Base-by-base conservation (phyloP, 495 filamentous ascomycete species). In the Rhypophila decipiens region DNA sequence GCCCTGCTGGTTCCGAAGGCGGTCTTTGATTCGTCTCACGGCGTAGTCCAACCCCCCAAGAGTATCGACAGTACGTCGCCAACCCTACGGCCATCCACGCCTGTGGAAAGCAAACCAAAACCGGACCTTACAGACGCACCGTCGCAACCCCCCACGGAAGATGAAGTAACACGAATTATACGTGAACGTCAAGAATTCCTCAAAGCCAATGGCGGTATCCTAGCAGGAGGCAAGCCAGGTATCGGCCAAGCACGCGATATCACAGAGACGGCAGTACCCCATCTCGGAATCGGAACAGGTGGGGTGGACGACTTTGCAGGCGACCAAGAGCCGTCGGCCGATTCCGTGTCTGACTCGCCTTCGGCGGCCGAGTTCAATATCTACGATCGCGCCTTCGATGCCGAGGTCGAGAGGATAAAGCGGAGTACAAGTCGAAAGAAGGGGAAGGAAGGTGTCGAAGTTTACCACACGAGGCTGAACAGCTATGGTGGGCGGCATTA, bases 351-450 rank as follows among this genome's bases (percentile, higher is more conserved):
- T 44, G 89, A 96, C 57, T 90, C 85, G 8, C 90, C 89, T 8
- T 79, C 80, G 1, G 83, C 80, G 7, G 84, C 84, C 4, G 87
- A 91, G 37, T 85, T 87, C 51, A 81, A 90, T 53, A 82, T 96
- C 37, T 96, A 95, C 59, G 88, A 95, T 52, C 80, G 75, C 0
- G 91, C 91, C 3, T 97, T 95, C 56, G 78, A 85, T 34, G 71
- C 81, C 40, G 88, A 95, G 70, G 76, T 95, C 10, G 78, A 86
- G 44, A 79, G 85, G 9, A 94, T 96, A 57, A 59, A 56, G 56
- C 18, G 56, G 37, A 49, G 53, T 10, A 45, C 35, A 11, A 65
- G 62, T 15, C 34, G 53, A 1, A 52, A 47, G 24, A 34, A 42
- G 5, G 23, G 44, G 3, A 24, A 47, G 2, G 21, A 24, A 18